These are phyloP conservation scores for Pseudogymnoascus sp. DNA, from an alignment of 2,329 filamentous ascomycete genomes.

Conservation along the genomic window DNA sequence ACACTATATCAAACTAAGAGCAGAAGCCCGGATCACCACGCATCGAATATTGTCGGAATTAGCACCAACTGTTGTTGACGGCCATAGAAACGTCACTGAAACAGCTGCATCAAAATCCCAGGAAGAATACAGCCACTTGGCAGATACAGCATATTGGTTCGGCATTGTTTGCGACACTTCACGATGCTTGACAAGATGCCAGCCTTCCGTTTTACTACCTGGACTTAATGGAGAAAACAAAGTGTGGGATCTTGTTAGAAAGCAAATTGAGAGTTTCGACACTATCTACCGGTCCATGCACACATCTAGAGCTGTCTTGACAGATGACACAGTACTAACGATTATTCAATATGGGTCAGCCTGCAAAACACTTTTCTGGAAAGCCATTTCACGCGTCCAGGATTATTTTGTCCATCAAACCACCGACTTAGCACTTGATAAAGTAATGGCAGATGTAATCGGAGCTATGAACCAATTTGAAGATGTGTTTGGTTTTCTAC, in stretches of 20 bases:
- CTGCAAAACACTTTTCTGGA: neutral
- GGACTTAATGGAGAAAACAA: neutral
- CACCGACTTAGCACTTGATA: neutral
- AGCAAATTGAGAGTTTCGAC: neutral
- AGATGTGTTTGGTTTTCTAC: neutral
- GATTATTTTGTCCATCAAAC: neutral
- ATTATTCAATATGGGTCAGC: neutral
- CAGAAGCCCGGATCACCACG: neutral
- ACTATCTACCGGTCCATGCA: neutral
- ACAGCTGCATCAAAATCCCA: neutral
- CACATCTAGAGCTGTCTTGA: neutral
- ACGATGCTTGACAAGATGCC: neutral
- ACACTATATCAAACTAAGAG: neutral
- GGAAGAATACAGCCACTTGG: slow-evolving; percentile 1
- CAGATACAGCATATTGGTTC: slow-evolving; percentile 1
- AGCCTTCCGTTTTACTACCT: slow-evolving; percentile 1
- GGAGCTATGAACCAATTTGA: slow-evolving; percentile 1
- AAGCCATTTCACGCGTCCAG: neutral
- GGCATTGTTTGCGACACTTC: neutral
- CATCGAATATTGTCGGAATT: neutral
- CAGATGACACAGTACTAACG: neutral
- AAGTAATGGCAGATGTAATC: neutral
- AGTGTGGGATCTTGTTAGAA: neutral
- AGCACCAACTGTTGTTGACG: neutral
- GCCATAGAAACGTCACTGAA: neutral